phyloP scores from a whole-genome alignment of 257 asterid genomes.

The Phtheirospermum japonicum region DNA sequence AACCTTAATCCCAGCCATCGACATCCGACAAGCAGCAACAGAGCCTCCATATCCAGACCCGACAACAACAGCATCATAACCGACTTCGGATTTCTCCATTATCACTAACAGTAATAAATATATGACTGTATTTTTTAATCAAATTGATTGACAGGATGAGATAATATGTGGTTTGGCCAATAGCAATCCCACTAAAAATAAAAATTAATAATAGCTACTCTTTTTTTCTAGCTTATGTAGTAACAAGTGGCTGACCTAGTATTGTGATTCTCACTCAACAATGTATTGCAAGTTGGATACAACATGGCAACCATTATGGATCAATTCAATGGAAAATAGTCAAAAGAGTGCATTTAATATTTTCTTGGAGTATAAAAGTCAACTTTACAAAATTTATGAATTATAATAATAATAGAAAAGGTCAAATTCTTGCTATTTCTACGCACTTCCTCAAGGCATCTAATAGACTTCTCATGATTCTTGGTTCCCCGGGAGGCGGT shows the following conservation, averaged over 20 bases:
- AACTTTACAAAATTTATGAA: not conserved
- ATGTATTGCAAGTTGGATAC: not conserved
- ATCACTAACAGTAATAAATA: too few species aligned
- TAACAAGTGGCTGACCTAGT: not conserved
- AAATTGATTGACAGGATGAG: too few species aligned
- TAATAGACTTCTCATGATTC: constrained; percentile 87
- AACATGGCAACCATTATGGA: not conserved
- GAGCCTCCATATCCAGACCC: constrained; percentile 71
- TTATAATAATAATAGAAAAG: not conserved
- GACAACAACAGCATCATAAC: constrained; percentile 54
- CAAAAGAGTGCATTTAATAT: not conserved
- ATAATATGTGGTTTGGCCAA: too few species aligned
- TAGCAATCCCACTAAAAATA: not conserved
- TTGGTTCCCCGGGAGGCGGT: constrained; percentile 78
- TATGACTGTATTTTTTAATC: too few species aligned
- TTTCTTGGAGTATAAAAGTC: not conserved
- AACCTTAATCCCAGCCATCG: constrained; percentile 51
- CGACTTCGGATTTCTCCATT: constrained; percentile 25
- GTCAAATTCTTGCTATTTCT: constrained; percentile 50
- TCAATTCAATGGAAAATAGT: not conserved
- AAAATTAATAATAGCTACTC: not conserved
- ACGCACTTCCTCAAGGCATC: constrained; percentile 86
- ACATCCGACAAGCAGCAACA: constrained; percentile 54
- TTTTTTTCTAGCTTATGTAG: not conserved
- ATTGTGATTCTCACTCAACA: not conserved